phyloP scores from a whole-genome alignment of 371 early-diverging fungal species.

The Mortierella polycephala region DNA sequence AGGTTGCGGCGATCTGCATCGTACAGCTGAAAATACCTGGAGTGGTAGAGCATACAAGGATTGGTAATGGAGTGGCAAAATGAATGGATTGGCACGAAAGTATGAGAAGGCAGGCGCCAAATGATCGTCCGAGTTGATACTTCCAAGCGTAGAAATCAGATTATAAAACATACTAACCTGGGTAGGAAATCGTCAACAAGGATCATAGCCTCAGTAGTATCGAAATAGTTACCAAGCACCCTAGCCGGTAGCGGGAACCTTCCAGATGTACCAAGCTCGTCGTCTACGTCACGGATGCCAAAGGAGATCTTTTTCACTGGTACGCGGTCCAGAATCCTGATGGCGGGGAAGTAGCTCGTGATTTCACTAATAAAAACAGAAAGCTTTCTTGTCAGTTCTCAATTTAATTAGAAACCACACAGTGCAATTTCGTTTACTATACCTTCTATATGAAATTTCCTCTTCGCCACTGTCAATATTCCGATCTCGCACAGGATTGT shows the following conservation, averaged over 20 bases:
- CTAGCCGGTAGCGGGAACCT: slow-evolving; percentile 16
- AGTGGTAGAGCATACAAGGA: not conserved
- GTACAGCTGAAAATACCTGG: slow-evolving; percentile 33
- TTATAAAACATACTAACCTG: too few relatives aligned
- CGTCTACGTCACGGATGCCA: slow-evolving; percentile 20
- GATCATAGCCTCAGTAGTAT: too few relatives aligned
- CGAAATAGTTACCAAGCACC: too few relatives aligned
- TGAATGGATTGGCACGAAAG: slow-evolving; percentile 26
- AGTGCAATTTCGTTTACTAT: not conserved
- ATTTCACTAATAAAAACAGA: slow-evolving; percentile 11
- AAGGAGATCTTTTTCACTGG: slow-evolving; percentile 37
- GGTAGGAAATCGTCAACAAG: too few relatives aligned
- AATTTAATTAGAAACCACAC: too few relatives aligned
- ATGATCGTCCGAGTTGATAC: too few relatives aligned
- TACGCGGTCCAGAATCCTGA: slow-evolving; percentile 21
- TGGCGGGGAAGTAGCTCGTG: slow-evolving; percentile 20
- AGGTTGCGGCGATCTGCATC: slow-evolving; percentile 27
- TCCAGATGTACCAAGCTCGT: not conserved
- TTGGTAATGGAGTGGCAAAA: not conserved
- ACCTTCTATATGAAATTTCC: slow-evolving; percentile 37
- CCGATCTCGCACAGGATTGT: slow-evolving; percentile 34
- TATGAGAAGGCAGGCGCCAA: not conserved
- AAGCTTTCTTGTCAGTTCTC: too few relatives aligned
- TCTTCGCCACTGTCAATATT: slow-evolving; percentile 19
- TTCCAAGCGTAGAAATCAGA: too few relatives aligned